A percentile compares a stretch with the other conserved stretches of the same genome.
phyloP scores from a whole-genome alignment of 768 basidiomycete species.

The Pleurotus ostreatus region DNA sequence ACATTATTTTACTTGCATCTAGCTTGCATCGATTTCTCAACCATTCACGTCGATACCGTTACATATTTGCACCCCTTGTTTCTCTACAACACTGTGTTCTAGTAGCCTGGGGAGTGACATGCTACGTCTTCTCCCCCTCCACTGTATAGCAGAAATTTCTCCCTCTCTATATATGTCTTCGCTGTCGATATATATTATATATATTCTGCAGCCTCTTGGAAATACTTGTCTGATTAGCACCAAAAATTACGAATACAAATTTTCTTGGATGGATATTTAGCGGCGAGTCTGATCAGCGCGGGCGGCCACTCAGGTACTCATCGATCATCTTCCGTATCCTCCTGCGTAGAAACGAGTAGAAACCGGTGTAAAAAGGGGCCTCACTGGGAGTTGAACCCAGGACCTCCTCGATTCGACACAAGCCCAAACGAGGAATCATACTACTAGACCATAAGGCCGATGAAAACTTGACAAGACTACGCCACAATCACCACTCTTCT shows the following conservation, averaged over 20 bases:
- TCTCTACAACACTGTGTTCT: conserved; percentile 37
- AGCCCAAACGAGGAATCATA: conserved; percentile 10
- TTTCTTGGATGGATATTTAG: not conserved
- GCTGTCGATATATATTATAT: conserved; percentile 28
- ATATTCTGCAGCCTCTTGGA: conserved; percentile 26
- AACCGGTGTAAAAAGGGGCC: conserved; percentile 1
- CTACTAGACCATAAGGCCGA: conserved; percentile 9
- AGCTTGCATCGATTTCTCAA: conserved; percentile 57
- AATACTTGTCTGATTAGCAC: not conserved
- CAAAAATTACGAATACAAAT: not conserved
- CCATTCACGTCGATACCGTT: conserved; percentile 31
- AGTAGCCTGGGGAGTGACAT: conserved; percentile 11
- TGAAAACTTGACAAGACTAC: not conserved
- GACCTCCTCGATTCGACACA: conserved; percentile 4
- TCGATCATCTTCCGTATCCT: not conserved
- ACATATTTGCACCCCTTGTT: conserved; percentile 61
- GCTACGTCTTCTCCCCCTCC: conserved; percentile 28
- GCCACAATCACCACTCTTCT: too few species aligned
- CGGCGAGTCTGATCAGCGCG: too few species aligned
- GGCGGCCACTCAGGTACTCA: not conserved
- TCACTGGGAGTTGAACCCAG: conserved; percentile 10
- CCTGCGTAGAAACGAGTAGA: not conserved
- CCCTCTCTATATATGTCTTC: conserved; percentile 17
- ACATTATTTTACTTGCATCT: conserved; percentile 8
- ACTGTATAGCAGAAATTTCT: conserved; percentile 65